phyloP scores from a whole-genome alignment of 345 rosid species.

The Brassica carinata region DNA sequence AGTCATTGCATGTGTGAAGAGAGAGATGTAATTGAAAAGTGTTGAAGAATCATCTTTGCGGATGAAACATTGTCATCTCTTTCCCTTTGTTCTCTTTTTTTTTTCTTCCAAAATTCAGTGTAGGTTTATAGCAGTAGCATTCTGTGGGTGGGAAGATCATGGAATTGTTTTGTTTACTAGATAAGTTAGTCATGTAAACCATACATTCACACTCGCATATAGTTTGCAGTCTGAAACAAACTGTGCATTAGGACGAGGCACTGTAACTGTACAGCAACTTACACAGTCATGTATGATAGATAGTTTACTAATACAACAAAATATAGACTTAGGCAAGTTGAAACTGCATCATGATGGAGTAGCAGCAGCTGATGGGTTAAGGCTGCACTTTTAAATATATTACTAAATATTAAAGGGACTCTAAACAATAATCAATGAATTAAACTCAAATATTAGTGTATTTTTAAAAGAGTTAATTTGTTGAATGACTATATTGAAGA shows the following conservation, averaged over 20 bases:
- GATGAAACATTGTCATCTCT: slow-evolving; percentile 21
- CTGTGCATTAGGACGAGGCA: slow-evolving; percentile 20
- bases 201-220: slow-evolving; percentile 22
- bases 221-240: slow-evolving; percentile 8
- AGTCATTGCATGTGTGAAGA: slow-evolving; percentile 40
- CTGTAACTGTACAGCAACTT: no score
- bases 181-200: slow-evolving; percentile 39
- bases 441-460: no score
- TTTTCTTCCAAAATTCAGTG: background rate
- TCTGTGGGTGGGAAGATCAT: slow-evolving; percentile 37
- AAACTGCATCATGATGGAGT: slow-evolving; percentile 30
- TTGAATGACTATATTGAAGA: no score
- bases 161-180: slow-evolving; percentile 26
- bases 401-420: no score
- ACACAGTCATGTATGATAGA: slow-evolving; percentile 5
- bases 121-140: slow-evolving; percentile 22
- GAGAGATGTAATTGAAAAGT: slow-evolving; percentile 14
- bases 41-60: background rate
- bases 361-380: slow-evolving; percentile 25
- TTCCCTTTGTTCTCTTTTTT: background rate
- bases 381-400: slow-evolving; percentile 21
- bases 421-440: no score
- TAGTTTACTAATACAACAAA: slow-evolving; percentile 10
- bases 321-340: slow-evolving; percentile 11
- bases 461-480: no score